Evolutionary conservation across 2,329 filamentous ascomycete genomes (phyloP).

Genomic region (Talaromyces sp.): DNA sequence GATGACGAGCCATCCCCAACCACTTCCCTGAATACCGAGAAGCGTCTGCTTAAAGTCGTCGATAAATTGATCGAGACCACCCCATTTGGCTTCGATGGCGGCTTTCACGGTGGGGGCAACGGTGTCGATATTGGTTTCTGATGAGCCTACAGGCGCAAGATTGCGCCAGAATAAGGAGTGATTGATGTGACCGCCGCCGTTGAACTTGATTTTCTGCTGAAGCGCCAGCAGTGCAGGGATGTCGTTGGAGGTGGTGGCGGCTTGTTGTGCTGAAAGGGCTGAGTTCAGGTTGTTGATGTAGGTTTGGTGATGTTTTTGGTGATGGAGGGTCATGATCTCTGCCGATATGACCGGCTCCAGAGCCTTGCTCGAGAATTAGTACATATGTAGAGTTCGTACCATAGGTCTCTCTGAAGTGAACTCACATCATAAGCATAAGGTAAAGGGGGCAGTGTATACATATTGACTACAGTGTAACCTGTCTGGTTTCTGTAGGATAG

Average conservation of each 20-base stretch:
- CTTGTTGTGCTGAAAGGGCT: constrained; percentile 60
- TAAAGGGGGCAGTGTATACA: constrained; percentile 59
- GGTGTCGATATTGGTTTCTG: constrained; percentile 52
- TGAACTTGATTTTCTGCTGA: constrained; percentile 73
- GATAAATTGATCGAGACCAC: constrained; percentile 61
- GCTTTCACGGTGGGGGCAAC: constrained; percentile 54
- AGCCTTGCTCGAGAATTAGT: constrained; percentile 44
- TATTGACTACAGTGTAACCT: constrained; percentile 10
- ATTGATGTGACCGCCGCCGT: constrained; percentile 89
- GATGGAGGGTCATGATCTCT: constrained; percentile 92
- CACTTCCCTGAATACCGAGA: constrained; percentile 71
- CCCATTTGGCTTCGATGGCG: constrained; percentile 63
- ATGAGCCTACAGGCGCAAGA: constrained; percentile 57
- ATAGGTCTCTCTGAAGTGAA: constrained; percentile 14
- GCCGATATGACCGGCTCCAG: constrained; percentile 75
- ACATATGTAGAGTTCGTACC: neutral
- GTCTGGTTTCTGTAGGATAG: neutral
- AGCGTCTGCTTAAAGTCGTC: constrained; percentile 61
- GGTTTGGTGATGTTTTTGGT: constrained; percentile 88
- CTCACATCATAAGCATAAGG: constrained; percentile 67
- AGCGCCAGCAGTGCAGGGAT: constrained; percentile 61
- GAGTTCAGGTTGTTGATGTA: constrained; percentile 87
- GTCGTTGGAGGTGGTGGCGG: constrained; percentile 53
- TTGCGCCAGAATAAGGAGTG: constrained; percentile 91
- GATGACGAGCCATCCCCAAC: constrained; percentile 82